Base-by-base conservation (phyloP, 179 eudicot species). In the Nepenthes alata region DNA sequence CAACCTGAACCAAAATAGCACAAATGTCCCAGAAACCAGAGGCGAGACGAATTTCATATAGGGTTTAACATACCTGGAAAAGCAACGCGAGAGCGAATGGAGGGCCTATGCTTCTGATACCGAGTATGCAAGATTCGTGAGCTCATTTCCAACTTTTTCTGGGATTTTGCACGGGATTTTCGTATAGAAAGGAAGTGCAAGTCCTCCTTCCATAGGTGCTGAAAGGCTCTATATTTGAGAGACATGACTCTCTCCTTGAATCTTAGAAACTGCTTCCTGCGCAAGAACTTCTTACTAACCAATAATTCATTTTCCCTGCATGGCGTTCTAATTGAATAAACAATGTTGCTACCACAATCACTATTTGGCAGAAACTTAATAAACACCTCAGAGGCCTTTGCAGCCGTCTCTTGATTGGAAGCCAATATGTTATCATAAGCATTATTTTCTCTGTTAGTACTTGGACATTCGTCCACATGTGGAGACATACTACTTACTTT, bases 141-240 rank as follows among this genome's bases (percentile, higher is more conserved):
- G 53, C 79, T 52, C 53, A 58, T 51, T 34, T 85, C 99, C 55
- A 67, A 67, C 68, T 76, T 87, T 74, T 84, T 95, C 63, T 77
- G 91, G 13, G 84, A 74, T 76, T 84, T 95, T 4, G 75, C 61
- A 5, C 82, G 83, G 51, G 72, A 61, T 68, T 79, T 91, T 70
- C 68, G 78, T n/a, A 74, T 35, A 52, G 96, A 82, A 58, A 82
- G 85, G 65, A 78, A 60, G 37, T 79, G 86, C 70, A 85, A 51
- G 44, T 86, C 91, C 71, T 88, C 89, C 75, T 86, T 87, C 97
- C 97, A 95, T 15, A 84, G 75, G 59, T 83, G 85, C 67, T 78
- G 89, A 51, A 81, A 76, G 47, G 78, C 85, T 67, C 85, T 75
- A 68, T 76, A 91, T 68, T 88, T 95, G 62, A 95, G 70, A 9